phyloP scores from a whole-genome alignment of 371 early-diverging fungal genomes.

The Lichtheimia corymbifera region DNA sequence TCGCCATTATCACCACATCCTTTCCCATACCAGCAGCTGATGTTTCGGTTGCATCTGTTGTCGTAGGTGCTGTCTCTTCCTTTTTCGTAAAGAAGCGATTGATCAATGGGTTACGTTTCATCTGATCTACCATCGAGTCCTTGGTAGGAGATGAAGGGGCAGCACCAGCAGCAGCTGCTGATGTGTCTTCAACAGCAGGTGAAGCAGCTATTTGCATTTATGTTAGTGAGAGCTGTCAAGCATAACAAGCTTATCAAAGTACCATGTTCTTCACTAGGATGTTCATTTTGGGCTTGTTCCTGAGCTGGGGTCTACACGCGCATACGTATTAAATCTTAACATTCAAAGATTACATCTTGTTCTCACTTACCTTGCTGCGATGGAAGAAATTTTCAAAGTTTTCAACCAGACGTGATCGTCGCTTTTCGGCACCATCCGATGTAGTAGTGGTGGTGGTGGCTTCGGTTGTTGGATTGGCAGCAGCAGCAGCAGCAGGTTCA shows the following conservation, averaged over 20 bases:
- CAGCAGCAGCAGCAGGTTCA: constrained; percentile 2
- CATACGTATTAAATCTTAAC: neutral
- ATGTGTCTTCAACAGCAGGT: constrained; percentile 5
- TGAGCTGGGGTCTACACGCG: neutral
- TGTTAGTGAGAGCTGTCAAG: neutral
- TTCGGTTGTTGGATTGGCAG: constrained; percentile 1
- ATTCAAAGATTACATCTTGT: neutral
- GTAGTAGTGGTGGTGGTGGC: neutral
- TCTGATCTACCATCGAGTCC: constrained; percentile 31
- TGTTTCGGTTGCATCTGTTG: constrained; percentile 16
- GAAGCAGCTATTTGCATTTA: neutral
- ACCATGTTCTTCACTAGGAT: neutral
- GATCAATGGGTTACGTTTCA: constrained; percentile 31
- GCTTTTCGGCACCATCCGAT: constrained; percentile 13
- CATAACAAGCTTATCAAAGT: neutral
- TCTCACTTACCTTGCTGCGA: constrained; percentile 19
- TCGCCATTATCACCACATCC: neutral
- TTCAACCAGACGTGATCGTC: constrained; percentile 7
- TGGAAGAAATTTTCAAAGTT: constrained; percentile 11
- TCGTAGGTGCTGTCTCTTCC: constrained; percentile 21
- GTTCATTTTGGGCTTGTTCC: neutral
- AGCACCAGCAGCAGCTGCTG: constrained; percentile 1
- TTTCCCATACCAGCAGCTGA: constrained; percentile 5
- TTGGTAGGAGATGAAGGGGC: constrained; percentile 23
- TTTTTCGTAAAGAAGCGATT: constrained; percentile 38